phyloP scores from a whole-genome alignment of 345 rosid genomes.

The Barbarea vulgaris region DNA sequence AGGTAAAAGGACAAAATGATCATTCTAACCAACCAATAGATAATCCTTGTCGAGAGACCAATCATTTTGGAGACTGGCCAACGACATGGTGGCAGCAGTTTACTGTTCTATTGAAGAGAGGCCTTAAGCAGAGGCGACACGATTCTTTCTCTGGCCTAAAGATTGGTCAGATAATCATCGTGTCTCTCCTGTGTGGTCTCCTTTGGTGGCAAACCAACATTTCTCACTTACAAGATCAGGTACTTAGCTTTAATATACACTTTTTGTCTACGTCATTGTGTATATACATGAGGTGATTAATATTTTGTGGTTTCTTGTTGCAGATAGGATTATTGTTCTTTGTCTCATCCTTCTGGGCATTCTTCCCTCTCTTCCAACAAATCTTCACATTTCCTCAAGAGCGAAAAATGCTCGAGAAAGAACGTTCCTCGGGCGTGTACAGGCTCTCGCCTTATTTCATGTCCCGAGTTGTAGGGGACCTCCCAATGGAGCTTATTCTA shows the following conservation, averaged over 20 bases:
- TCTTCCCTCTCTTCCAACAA: constrained; percentile 73
- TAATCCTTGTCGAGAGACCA: constrained; percentile 12
- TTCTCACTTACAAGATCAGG: constrained; percentile 72
- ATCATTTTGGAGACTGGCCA: constrained; percentile 64
- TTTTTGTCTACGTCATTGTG: background rate
- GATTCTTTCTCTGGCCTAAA: constrained; percentile 76
- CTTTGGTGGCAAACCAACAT: constrained; percentile 76
- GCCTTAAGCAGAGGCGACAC: constrained; percentile 77
- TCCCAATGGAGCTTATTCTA: constrained; percentile 75
- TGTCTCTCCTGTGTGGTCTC: constrained; percentile 76
- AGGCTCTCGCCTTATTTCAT: constrained; percentile 81
- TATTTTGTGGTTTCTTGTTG: constrained; percentile 18
- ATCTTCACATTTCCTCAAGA: constrained; percentile 86
- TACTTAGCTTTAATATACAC: constrained; percentile 6
- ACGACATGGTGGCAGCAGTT: constrained; percentile 88
- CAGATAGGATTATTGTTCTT: constrained; percentile 85
- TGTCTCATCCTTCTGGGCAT: constrained; percentile 60
- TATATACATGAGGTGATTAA: background rate
- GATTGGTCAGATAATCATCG: constrained; percentile 69
- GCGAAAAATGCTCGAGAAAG: constrained; percentile 78
- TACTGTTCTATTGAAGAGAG: constrained; percentile 66
- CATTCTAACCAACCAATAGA: constrained; percentile 16
- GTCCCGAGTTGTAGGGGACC: constrained; percentile 59
- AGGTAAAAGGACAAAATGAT: constrained; percentile 36
- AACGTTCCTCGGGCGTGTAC: constrained; percentile 84